These are phyloP conservation scores for Trichoderma virens DNA, from an alignment of 495 filamentous ascomycete species.

Conservation along the genomic window DNA sequence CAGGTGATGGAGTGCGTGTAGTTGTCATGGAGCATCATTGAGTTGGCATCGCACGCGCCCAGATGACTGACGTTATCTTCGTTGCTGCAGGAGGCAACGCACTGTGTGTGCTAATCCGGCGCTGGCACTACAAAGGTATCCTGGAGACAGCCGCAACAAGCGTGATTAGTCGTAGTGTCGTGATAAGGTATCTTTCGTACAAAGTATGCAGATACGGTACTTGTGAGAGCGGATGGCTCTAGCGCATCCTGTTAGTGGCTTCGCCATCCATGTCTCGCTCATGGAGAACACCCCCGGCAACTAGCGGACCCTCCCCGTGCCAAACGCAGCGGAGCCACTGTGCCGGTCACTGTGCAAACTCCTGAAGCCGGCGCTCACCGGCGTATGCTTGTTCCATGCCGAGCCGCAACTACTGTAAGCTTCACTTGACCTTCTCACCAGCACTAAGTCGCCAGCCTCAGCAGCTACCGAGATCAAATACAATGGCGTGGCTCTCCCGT, in stretches of 20 bases:
- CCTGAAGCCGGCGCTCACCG: too few species aligned
- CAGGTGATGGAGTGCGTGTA: neutral
- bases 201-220: neutral
- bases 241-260: neutral
- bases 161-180: neutral
- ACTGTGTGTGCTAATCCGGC: neutral
- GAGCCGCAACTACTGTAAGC: neutral
- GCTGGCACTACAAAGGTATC: neutral
- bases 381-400: neutral
- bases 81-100: neutral
- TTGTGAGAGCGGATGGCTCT: neutral
- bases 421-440: neutral
- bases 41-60: neutral
- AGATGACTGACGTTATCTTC: slow-evolving; percentile 7
- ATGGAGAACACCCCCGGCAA: neutral
- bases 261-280: neutral
- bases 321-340: neutral
- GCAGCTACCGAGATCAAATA: neutral
- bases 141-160: neutral
- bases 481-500: slow-evolving; percentile 61
- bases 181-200: neutral
- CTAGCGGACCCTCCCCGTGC: neutral
- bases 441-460: neutral
- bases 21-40: slow-evolving; percentile 10
- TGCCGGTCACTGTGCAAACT: neutral